Conservation (phyloP, 2,329 filamentous ascomycete species). For the Colletotrichum sp. region DNA sequence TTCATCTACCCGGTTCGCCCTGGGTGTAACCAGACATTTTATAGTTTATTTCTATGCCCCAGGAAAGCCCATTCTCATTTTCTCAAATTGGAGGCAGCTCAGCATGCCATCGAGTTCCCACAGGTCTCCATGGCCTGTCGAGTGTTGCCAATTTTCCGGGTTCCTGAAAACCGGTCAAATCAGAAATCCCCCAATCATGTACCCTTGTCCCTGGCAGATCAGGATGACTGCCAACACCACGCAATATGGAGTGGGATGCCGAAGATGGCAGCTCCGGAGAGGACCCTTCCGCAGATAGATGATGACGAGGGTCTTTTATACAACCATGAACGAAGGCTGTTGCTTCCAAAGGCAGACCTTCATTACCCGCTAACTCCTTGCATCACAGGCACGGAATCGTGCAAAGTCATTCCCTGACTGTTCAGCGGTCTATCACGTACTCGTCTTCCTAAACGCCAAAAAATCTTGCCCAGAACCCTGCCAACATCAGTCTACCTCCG, state of each 20-base stretch:
- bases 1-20: not conserved
- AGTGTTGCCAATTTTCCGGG: not conserved
- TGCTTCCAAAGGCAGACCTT: not conserved
- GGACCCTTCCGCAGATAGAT: conserved; percentile 10
- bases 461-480: not conserved
- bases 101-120: not conserved
- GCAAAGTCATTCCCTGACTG: not conserved
- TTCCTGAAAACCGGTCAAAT: not conserved
- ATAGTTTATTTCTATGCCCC: not conserved
- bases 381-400: not conserved
- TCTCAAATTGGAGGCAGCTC: not conserved
- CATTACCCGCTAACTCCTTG: not conserved
- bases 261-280: not conserved
- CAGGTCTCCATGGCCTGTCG: not conserved
- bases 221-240: not conserved
- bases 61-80: not conserved
- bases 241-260: not conserved
- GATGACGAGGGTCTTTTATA: not conserved
- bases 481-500: not conserved
- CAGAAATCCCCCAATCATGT: conserved; percentile 12
- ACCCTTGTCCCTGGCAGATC: not conserved
- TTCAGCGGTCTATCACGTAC: not conserved
- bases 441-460: not conserved
- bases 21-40: not conserved
- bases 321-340: not conserved